These are phyloP conservation scores for Lactuca saligna DNA, from an alignment of 129 eudicot species.

Conservation along the genomic window DNA sequence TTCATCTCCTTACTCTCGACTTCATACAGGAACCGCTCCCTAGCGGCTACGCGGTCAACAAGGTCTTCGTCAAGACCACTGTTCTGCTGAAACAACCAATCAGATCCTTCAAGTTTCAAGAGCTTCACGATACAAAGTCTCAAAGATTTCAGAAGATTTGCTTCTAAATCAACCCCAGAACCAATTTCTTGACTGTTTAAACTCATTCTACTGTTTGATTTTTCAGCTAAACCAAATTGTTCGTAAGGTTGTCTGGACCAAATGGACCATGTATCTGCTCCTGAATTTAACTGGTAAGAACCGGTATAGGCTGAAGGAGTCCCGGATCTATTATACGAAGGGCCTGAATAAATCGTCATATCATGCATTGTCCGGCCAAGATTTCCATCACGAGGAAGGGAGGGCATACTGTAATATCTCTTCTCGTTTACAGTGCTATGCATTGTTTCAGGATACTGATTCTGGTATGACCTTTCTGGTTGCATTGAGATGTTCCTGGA, in stretches of 20 bases:
- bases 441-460: conserved; percentile 35
- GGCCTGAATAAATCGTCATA: conserved; percentile 36
- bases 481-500: conserved; percentile 67
- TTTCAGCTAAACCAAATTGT: conserved; percentile 81
- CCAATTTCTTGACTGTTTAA: conserved; percentile 45
- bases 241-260: conserved; percentile 84
- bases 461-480: conserved; percentile 48
- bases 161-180: conserved; percentile 63
- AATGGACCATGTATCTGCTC: conserved; percentile 57
- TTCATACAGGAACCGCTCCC: conserved; percentile 81
- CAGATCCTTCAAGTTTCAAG: conserved; percentile 88
- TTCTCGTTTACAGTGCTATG: conserved; percentile 41
- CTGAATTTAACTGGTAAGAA: conserved; percentile 42
- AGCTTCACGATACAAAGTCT: conserved; percentile 67
- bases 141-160: conserved; percentile 72
- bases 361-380: conserved; percentile 43
- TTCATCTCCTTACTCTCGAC: conserved; percentile 66
- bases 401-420: conserved; percentile 83
- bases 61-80: conserved; percentile 95
- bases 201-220: conserved; percentile 22
- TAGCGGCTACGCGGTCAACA: conserved; percentile 77
- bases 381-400: conserved; percentile 55
- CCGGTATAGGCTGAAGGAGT: conserved; percentile 49
- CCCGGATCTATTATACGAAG: conserved; percentile 49
- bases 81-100: conserved; percentile 81